Percentiles rank a stretch among this genome's conserved stretches.
Conservation (phyloP, 2,329 filamentous ascomycete species). For the Claviceps citrina region DNA sequence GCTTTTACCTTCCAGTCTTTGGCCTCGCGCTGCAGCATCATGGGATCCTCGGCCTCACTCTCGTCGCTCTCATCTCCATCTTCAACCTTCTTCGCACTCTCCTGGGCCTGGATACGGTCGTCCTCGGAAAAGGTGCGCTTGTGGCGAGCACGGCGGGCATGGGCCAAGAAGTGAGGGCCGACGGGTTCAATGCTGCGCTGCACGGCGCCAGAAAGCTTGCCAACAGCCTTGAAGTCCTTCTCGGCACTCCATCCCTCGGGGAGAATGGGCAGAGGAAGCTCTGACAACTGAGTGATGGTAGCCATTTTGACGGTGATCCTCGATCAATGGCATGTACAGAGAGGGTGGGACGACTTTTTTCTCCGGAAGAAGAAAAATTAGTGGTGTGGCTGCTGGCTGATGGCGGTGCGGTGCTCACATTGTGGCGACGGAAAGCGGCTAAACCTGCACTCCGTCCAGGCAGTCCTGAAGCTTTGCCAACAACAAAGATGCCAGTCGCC, state of each 20-base stretch:
- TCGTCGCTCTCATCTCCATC: conserved; percentile 81
- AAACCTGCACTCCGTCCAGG: conserved; percentile 10
- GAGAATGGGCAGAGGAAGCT: conserved; percentile 55
- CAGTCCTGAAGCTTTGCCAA: conserved; percentile 2
- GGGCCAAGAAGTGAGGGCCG: conserved; percentile 92
- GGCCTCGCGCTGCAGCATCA: conserved; percentile 82
- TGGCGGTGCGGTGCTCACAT: too few species aligned
- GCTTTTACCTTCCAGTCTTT: conserved; percentile 99
- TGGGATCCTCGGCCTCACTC: conserved; percentile 82
- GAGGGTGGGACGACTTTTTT: conserved; percentile 6
- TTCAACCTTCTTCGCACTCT: conserved; percentile 90
- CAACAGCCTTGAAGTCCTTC: conserved; percentile 81
- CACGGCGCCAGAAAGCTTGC: conserved; percentile 58
- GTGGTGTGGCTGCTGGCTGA: too few species aligned
- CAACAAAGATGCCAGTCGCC: too few species aligned
- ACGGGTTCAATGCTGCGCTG: conserved; percentile 89
- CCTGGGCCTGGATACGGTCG: conserved; percentile 89
- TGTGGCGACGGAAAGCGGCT: conserved; percentile 11
- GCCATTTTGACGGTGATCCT: conserved; percentile 37
- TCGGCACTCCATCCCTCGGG: conserved; percentile 71
- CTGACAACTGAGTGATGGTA: conserved; percentile 40
- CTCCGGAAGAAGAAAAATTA: neutral
- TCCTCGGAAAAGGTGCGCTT: conserved; percentile 98
- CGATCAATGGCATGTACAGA: conserved; percentile 7
- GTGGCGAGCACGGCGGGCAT: conserved; percentile 87